Conservation (phyloP, 495 filamentous ascomycete genomes). For the Podospora didyma region DNA sequence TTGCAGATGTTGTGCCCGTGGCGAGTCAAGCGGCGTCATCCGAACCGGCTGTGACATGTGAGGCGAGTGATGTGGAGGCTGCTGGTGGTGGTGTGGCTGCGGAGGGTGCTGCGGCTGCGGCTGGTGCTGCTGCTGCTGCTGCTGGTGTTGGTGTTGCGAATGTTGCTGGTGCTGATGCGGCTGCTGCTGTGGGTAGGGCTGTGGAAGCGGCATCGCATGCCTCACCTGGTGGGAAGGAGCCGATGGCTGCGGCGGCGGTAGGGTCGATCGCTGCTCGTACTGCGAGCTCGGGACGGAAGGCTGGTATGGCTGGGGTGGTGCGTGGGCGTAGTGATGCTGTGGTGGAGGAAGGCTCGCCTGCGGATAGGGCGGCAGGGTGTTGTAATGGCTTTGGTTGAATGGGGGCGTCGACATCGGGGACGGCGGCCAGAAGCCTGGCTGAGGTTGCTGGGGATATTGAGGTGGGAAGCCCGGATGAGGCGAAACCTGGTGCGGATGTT, state of each 20-base stretch:
- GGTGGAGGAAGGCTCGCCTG: slow-evolving; percentile 15
- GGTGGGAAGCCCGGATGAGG: slow-evolving; percentile 35
- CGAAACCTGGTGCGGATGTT: slow-evolving; percentile 29
- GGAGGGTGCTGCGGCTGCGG: slow-evolving; percentile 16
- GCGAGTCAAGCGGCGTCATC: slow-evolving; percentile 23
- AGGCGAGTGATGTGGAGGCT: slow-evolving; percentile 18
- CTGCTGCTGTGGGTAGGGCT: slow-evolving; percentile 20
- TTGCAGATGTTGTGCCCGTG: slow-evolving; percentile 36
- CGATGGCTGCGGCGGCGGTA: slow-evolving; percentile 8
- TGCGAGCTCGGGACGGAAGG: neutral
- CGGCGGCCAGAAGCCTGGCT: slow-evolving; percentile 59
- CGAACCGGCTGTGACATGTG: slow-evolving; percentile 18
- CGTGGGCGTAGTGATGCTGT: slow-evolving; percentile 21
- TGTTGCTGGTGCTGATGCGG: slow-evolving; percentile 13
- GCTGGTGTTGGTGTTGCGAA: slow-evolving; percentile 14
- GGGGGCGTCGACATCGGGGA: slow-evolving; percentile 49
- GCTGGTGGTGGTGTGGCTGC: slow-evolving; percentile 13
- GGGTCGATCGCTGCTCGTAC: slow-evolving; percentile 11
- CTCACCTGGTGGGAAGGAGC: slow-evolving; percentile 10
- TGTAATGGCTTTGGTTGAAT: slow-evolving; percentile 30
- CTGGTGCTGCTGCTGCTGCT: neutral
- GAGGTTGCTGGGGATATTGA: slow-evolving; percentile 31
- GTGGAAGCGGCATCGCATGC: slow-evolving; percentile 6
- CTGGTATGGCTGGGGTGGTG: slow-evolving; percentile 12
- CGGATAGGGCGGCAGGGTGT: neutral